Evolutionary conservation across 768 basidiomycete genomes (phyloP), one percentile per base, ranked within the genome.

Genomic region (Rhodotorula graminis): DNA sequence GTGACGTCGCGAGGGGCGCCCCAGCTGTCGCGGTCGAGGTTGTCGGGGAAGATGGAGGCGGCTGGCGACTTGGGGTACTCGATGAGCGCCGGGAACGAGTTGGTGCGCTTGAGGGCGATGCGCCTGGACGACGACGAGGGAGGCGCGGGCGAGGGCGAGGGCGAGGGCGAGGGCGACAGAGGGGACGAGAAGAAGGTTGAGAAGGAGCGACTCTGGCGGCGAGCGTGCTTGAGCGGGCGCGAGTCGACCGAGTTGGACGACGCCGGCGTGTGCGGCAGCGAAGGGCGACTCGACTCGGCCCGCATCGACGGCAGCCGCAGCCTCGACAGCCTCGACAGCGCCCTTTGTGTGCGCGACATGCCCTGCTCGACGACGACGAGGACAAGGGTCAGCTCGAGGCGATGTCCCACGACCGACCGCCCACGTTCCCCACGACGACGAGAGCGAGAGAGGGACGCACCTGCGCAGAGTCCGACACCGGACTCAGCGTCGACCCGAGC

Each of bases 151-250:
- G 16, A 8, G 29, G 29, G 18, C 5, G 44, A 27, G 27, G 59
- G 19, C 29, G 37, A 59, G 44, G 29, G n/a, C 16, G 15, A 18
- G 16, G 29, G 56, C 2, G 56, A 37, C 1, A 18, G 56, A 7
- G 31, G 56, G n/a, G 58, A 42, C 57, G 57, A 37, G 37, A 59
- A 59, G 18, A 47, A 42, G 16, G 60, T 29, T 44, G 60, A 61
- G 60, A 61, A 61, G 4, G 60, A 61, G 40, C 60, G 40, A 27
- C 44, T 47, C 44, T 61, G 60, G 6, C 60, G 25, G 25, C 60
- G 42, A 12, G 29, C 9, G n/a, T 61, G 60, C 44, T 61, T 61
- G 42, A 61, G 42, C 44, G 60, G 60, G 29, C 60, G 60, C 40
- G 37, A 3, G 14, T 42, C 18, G 27, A 19, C 3, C 40, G 58